Conservation (phyloP, 306 rosid genomes). For the Quercus dentata region DNA sequence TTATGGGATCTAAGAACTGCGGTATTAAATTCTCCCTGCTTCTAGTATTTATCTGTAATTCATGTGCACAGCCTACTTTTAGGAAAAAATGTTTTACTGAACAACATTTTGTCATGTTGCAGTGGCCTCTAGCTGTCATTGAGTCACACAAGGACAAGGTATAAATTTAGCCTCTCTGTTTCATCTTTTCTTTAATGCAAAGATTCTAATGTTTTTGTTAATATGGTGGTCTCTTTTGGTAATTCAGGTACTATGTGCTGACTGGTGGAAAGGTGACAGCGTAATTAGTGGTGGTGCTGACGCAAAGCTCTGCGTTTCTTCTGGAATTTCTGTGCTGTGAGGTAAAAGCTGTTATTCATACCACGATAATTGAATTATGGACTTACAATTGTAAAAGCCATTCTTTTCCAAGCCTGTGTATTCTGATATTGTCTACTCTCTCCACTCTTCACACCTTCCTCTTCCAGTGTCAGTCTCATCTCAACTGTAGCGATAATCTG, state of each 20-base stretch:
- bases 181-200: background rate
- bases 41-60: background rate
- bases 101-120: slow-evolving; percentile 30
- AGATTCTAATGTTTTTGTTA: background rate
- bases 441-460: background rate
- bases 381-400: background rate
- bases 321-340: slow-evolving; percentile 55
- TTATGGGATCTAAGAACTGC: slow-evolving; percentile 96
- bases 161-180: background rate
- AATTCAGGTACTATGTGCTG: slow-evolving; percentile 75
- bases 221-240: slow-evolving; percentile 1
- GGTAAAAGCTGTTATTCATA: background rate
- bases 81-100: slow-evolving; percentile 2
- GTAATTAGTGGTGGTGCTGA: slow-evolving; percentile 91
- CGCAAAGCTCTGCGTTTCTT: slow-evolving; percentile 73
- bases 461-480: background rate
- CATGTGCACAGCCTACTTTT: background rate
- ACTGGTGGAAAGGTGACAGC: slow-evolving; percentile 86
- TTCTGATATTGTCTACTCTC: background rate
- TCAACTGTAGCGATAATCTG: background rate
- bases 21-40: slow-evolving; percentile 40
- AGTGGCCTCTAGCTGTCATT: slow-evolving; percentile 88
- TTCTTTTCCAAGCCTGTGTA: background rate
- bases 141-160: slow-evolving; percentile 84
- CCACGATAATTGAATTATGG: background rate